These are phyloP conservation scores for Colletotrichum falcatum DNA, from an alignment of 2,329 filamentous ascomycete species.

Conservation along the genomic window DNA sequence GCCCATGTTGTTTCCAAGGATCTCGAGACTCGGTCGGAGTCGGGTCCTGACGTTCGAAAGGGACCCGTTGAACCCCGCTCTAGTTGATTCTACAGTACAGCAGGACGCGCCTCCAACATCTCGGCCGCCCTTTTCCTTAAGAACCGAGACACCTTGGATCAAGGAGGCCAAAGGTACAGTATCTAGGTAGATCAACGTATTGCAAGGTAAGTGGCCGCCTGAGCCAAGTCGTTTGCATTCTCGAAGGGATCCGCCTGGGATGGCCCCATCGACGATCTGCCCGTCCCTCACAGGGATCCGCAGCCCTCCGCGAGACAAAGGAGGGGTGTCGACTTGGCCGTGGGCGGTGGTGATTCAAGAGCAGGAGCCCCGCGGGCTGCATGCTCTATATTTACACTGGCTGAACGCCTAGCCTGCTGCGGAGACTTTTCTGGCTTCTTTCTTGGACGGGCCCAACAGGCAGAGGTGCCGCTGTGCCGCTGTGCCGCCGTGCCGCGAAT, in stretches of 20 bases:
- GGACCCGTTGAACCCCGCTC: neutral
- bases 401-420: neutral
- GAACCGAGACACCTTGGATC: constrained; percentile 33
- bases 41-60: neutral
- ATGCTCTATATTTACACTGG: neutral
- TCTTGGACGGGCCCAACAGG: constrained; percentile 9
- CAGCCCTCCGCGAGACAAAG: constrained; percentile 1
- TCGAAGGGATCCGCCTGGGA: constrained; percentile 25
- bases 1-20: neutral
- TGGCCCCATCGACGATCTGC: constrained; percentile 31
- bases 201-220: constrained; percentile 11
- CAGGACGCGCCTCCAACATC: constrained; percentile 11
- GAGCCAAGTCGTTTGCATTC: constrained; percentile 37
- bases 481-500: constrained; percentile 32
- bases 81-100: neutral
- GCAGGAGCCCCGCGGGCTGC: constrained; percentile 7
- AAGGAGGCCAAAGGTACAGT: constrained; percentile 16
- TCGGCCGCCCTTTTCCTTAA: constrained; percentile 2
- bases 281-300: constrained; percentile 19
- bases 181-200: constrained; percentile 36
- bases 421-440: neutral
- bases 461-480: constrained; percentile 24
- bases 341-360: constrained; percentile 1
- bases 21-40: neutral
- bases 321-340: constrained; percentile 1